Percentiles rank a stretch among this genome's conserved stretches.
These are phyloP conservation scores for Erigeron philadelphicus DNA, from an alignment of 140 eudicot species.

Conservation along the genomic window DNA sequence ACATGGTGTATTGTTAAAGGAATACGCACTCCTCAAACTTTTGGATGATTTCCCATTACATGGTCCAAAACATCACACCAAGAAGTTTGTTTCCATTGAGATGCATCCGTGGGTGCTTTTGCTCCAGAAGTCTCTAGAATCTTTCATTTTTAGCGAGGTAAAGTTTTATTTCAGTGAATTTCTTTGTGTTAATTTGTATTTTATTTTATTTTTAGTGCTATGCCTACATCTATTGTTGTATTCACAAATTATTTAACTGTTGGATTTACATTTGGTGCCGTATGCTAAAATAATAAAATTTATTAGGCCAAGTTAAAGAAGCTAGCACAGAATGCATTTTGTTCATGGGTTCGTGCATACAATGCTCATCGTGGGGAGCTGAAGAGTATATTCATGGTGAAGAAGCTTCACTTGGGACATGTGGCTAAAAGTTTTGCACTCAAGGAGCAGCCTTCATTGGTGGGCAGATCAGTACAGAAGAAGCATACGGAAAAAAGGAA, in stretches of 20 bases:
- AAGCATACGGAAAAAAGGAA: constrained; percentile 67
- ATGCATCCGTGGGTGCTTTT: constrained; percentile 83
- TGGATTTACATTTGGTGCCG: not conserved
- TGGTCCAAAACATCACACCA: constrained; percentile 44
- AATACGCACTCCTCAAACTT: constrained; percentile 73
- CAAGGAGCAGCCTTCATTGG: constrained; percentile 88
- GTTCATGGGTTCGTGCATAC: constrained; percentile 95
- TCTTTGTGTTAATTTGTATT: not conserved
- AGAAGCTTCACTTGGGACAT: constrained; percentile 95
- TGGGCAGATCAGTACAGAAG: constrained; percentile 68
- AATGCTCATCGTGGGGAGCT: constrained; percentile 93
- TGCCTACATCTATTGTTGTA: not conserved
- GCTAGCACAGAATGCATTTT: constrained; percentile 62
- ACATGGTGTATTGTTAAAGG: constrained; percentile 72
- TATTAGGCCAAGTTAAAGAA: constrained; percentile 53
- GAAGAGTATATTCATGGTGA: constrained; percentile 77
- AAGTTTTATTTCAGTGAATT: not conserved
- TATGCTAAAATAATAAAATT: not conserved
- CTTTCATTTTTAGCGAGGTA: constrained; percentile 58
- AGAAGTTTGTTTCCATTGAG: constrained; percentile 65
- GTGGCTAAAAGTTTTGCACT: constrained; percentile 90
- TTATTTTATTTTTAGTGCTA: not conserved
- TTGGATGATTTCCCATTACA: constrained; percentile 61
- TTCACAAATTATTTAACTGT: not conserved
- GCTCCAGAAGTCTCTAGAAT: constrained; percentile 79